Evolutionary conservation across 73 alveolate species (phyloP), one percentile per base, ranked within the genome.

Genomic region (Paramecium caudatum): DNA sequence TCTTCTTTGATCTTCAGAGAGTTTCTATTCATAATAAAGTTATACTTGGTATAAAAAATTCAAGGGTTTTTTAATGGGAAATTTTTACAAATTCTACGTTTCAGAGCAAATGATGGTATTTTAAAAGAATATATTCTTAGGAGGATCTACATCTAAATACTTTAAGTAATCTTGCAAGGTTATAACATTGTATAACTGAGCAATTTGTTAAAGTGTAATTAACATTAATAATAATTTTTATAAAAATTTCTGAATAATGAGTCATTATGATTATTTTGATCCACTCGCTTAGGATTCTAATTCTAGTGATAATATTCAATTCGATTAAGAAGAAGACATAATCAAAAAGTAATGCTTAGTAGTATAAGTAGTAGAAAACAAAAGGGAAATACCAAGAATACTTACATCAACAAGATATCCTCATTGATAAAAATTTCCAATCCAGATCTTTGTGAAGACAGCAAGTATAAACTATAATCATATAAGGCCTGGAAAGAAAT

Each of bases 301-400:
- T 25, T 55, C 80, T 2, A 55, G 80, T 6, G 80, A 55, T 55
- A n/a, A n/a, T n/a, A 23, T 55, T 1, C n/a, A 55, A 21, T 55
- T 27, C 30, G 80, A 55, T 23, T 27, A 55, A 55, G 80, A 55
- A 55, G 80, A 55, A 10, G 80, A 55, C 12, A 43, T 27, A 0
- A 21, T 27, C 5, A 55, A 55, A 9, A 39, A 39, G 9, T 39
- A n/a, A n/a, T n/a, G n/a, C n/a, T 39, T 39, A 6, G 9, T 6
- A 9, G 48, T 39, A 5, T 6, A 9, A 39, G n/a, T 39, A 48
- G 8, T 5, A 48, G 34, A 37, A 68, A 68, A 9, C 47, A 68
- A 13, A 68, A 68, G 15, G 84, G 84, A 37, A 68, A 68, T 16
- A 68, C 84, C 3, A 68, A 68, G 50, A 68, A 68, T 34, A 68